Evolutionary conservation across 306 rosid species (phyloP).

Genomic region (Begonia masoniana): DNA sequence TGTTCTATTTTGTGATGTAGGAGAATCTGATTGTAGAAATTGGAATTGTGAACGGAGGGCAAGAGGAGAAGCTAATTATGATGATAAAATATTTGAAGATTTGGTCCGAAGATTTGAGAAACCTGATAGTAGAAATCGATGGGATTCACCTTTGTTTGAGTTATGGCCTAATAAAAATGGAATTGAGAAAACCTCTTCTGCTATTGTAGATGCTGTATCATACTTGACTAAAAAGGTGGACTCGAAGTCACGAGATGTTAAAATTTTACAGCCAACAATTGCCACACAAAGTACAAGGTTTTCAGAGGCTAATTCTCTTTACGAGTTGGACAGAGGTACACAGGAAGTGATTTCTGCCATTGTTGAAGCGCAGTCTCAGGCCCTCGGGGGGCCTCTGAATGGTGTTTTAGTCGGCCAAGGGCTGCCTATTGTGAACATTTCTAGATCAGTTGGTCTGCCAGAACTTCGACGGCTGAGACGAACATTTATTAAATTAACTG

Average conservation of each 20-base stretch:
- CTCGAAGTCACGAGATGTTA: conserved; percentile 70
- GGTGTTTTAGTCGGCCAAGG: conserved; percentile 61
- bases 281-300: conserved; percentile 64
- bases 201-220: conserved; percentile 42
- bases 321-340: conserved; percentile 78
- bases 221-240: conserved; percentile 63
- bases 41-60: conserved; percentile 78
- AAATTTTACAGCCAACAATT: conserved; percentile 78
- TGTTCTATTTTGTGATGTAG: conserved; percentile 68
- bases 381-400: conserved; percentile 68
- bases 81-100: conserved; percentile 67
- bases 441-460: conserved; percentile 63
- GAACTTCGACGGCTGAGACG: conserved; percentile 76
- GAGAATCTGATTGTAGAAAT: conserved; percentile 46
- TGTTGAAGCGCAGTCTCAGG: conserved; percentile 79
- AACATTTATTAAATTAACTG: conserved; percentile 76
- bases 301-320: conserved; percentile 74
- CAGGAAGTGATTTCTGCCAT: conserved; percentile 67
- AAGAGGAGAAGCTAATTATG: conserved; percentile 44
- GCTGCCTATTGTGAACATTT: conserved; percentile 43
- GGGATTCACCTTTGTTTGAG: conserved; percentile 95
- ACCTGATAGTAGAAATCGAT: conserved; percentile 75
- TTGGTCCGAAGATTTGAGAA: conserved; percentile 74
- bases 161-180: conserved; percentile 60
- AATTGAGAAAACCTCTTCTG: conserved; percentile 42